These are phyloP conservation scores for Artomyces pyxidatus DNA, from an alignment of 768 basidiomycete genomes.

Conservation along the genomic window DNA sequence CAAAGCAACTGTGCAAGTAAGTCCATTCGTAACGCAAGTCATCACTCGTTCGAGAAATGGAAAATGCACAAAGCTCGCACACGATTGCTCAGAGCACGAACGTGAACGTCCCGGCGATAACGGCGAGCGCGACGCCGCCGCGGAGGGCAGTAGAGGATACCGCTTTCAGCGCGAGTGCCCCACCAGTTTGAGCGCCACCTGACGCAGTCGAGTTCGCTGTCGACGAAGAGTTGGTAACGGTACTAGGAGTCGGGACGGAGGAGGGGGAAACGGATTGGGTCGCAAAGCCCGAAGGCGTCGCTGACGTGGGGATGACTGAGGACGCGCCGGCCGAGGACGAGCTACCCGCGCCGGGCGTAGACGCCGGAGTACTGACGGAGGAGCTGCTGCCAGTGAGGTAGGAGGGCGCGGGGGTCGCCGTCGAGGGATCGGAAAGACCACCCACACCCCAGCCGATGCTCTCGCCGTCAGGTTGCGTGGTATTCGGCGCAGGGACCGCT, in stretches of 20 bases:
- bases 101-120: conserved; percentile 9
- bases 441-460: conserved; percentile 64
- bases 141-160: conserved; percentile 1
- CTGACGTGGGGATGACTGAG: background rate
- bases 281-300: background rate
- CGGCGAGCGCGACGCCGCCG: conserved; percentile 6
- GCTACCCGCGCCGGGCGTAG: background rate
- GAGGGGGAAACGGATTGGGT: background rate
- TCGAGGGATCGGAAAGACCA: conserved; percentile 37
- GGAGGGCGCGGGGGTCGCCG: conserved; percentile 14
- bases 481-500: conserved; percentile 40
- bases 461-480: conserved; percentile 38
- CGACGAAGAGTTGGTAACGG: background rate
- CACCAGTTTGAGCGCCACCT: background rate
- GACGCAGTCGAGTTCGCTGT: background rate
- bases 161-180: background rate
- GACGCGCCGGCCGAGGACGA: background rate
- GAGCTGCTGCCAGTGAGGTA: background rate
- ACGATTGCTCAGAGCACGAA: conserved; percentile 4
- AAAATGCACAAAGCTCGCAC: background rate
- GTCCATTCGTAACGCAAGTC: background rate
- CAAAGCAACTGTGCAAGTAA: background rate
- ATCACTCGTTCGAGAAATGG: background rate
- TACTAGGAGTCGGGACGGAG: background rate
- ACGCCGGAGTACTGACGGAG: background rate